Percentiles rank a stretch among this genome's conserved stretches.
Conservation (phyloP, 768 basidiomycete genomes). For the Fibroporia radiculosa region DNA sequence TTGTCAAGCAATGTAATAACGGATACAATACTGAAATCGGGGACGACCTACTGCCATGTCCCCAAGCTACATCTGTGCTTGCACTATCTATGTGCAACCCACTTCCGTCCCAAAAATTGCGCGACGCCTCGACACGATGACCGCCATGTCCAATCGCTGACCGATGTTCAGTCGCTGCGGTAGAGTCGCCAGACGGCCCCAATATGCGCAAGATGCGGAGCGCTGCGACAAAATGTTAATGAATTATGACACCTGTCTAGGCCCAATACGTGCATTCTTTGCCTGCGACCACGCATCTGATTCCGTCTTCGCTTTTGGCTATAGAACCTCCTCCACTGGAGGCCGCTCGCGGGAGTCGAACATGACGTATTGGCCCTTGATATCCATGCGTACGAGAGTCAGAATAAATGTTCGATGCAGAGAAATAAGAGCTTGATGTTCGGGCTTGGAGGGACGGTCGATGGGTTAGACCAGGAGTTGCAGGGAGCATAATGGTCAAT, state of each 20-base stretch:
- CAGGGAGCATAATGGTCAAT: neutral
- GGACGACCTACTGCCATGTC: constrained; percentile 34
- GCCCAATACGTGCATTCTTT: constrained; percentile 52
- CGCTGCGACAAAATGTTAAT: constrained; percentile 28
- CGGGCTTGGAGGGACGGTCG: constrained; percentile 5
- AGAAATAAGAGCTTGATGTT: neutral
- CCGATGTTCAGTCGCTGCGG: constrained; percentile 39
- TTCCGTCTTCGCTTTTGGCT: constrained; percentile 59
- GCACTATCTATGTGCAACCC: constrained; percentile 74
- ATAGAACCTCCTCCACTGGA: constrained; percentile 59
- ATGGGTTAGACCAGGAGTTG: neutral
- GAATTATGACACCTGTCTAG: too few relatives aligned
- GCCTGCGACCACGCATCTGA: constrained; percentile 66
- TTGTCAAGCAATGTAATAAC: constrained; percentile 20
- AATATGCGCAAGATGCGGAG: constrained; percentile 40
- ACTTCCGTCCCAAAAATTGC: constrained; percentile 73
- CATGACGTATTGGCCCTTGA: constrained; percentile 40
- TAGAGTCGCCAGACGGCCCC: constrained; percentile 30
- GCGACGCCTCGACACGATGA: constrained; percentile 59
- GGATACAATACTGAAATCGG: neutral
- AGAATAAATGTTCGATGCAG: constrained; percentile 26
- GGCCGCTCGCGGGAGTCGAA: constrained; percentile 53
- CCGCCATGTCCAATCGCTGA: constrained; percentile 50
- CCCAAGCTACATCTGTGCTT: constrained; percentile 79
- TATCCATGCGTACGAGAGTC: constrained; percentile 38